phyloP scores from a whole-genome alignment of 1,284 basidiomycete species.

The Rhodofomes roseus region DNA sequence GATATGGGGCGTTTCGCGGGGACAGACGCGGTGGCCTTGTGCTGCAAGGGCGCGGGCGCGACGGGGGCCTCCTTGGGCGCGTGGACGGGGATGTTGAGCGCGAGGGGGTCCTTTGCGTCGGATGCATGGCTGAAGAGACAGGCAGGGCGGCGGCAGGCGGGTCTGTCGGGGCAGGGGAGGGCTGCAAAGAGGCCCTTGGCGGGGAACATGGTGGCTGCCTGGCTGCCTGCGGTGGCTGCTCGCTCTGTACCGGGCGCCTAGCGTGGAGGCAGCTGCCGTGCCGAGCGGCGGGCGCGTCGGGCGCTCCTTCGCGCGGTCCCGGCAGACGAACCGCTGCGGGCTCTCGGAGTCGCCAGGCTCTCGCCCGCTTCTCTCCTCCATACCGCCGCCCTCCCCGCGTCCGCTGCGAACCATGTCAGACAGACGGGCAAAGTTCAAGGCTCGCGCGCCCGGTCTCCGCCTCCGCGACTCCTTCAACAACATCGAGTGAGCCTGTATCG shows the following conservation, averaged over 20 bases:
- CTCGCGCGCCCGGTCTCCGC: not conserved
- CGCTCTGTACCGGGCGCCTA: not conserved
- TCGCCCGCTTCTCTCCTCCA: not conserved
- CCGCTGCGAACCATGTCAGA: not conserved
- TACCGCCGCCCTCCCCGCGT: not conserved
- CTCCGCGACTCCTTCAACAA: constrained; percentile 8
- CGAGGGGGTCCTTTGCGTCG: constrained; percentile 32
- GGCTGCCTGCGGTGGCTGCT: not conserved
- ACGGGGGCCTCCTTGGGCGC: constrained; percentile 21
- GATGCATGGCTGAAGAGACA: constrained; percentile 66
- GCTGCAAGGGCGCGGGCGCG: constrained; percentile 6
- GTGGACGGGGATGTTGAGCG: constrained; percentile 38
- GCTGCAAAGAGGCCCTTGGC: constrained; percentile 53
- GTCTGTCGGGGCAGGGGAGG: constrained; percentile 58
- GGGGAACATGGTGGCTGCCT: constrained; percentile 57
- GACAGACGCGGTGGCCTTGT: constrained; percentile 10
- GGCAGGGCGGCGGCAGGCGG: constrained; percentile 42
- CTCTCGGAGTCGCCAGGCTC: not conserved
- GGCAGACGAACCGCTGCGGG: not conserved
- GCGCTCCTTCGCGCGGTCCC: not conserved
- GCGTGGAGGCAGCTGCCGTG: not conserved
- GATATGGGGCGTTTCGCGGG: constrained; percentile 31
- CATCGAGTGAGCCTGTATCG: constrained; percentile 3
- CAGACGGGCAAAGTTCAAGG: not conserved
- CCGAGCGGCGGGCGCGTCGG: not conserved